Percentiles rank a stretch among this genome's conserved stretches.
Evolutionary conservation across 176 grass and related monocot species (phyloP).

Genomic region (Oryza meyeriana): DNA sequence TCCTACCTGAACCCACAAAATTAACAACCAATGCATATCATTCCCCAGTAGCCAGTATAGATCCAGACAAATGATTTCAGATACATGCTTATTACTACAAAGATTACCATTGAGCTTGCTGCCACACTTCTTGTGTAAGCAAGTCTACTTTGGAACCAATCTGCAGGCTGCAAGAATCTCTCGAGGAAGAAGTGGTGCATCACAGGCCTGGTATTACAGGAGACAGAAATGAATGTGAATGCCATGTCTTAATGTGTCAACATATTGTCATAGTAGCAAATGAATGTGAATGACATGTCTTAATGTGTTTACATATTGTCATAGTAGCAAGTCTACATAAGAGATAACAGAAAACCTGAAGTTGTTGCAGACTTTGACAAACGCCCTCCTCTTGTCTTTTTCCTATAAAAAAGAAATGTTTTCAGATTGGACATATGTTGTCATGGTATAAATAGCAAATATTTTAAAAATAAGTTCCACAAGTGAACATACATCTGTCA

Average conservation of each 20-base stretch:
- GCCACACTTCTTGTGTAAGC: constrained; percentile 94
- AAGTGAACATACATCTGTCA: constrained; percentile 61
- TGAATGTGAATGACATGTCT: neutral
- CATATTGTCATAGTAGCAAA: constrained; percentile 3
- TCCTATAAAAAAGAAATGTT: constrained; percentile 59
- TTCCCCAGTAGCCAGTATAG: constrained; percentile 14
- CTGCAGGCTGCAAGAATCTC: constrained; percentile 81
- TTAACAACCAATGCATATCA: constrained; percentile 9
- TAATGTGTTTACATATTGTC: neutral
- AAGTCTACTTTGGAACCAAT: constrained; percentile 90
- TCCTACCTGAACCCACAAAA: constrained; percentile 60
- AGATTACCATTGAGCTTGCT: constrained; percentile 86
- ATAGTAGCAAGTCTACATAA: neutral
- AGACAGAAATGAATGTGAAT: constrained; percentile 7
- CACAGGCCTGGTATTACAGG: constrained; percentile 69
- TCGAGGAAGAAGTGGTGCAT: constrained; percentile 97
- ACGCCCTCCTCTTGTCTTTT: constrained; percentile 89
- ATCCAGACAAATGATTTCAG: constrained; percentile 15
- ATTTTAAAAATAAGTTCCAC: constrained; percentile 7
- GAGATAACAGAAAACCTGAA: constrained; percentile 60
- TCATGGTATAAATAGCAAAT: constrained; percentile 4
- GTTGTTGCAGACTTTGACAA: constrained; percentile 76
- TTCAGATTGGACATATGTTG: constrained; percentile 1
- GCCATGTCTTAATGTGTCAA: neutral
- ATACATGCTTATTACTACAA: constrained; percentile 27